These are phyloP conservation scores for Rhizodiscina lignyota DNA, from an alignment of 495 filamentous ascomycete genomes.

Conservation along the genomic window DNA sequence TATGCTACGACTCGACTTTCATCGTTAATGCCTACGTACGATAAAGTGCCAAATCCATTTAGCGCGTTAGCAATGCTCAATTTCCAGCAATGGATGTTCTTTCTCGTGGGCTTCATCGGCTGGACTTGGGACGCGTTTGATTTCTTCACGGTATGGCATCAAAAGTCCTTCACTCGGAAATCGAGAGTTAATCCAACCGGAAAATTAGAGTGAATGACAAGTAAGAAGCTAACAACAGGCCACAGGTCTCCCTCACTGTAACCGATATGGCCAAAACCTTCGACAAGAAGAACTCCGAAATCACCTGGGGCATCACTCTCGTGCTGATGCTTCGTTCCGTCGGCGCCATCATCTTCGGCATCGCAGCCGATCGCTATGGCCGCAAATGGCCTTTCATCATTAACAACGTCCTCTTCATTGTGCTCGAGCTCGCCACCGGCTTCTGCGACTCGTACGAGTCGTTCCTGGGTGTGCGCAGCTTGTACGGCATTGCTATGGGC, in stretches of 20 bases:
- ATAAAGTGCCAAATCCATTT: conserved; percentile 66
- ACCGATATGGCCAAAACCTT: conserved; percentile 50
- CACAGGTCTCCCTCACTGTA: conserved; percentile 63
- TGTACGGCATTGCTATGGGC: conserved; percentile 86
- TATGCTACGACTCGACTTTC: conserved; percentile 59
- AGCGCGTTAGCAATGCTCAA: conserved; percentile 47
- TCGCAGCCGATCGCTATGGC: conserved; percentile 68
- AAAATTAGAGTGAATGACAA: too few relatives aligned
- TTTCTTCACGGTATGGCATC: conserved; percentile 89
- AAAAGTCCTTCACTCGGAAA: too few relatives aligned
- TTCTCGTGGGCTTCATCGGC: conserved; percentile 33
- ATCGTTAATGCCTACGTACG: conserved; percentile 60
- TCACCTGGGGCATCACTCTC: conserved; percentile 82
- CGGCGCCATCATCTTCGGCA: conserved; percentile 57
- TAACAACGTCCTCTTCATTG: conserved; percentile 69
- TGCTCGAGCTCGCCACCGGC: conserved; percentile 63
- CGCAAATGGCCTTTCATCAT: conserved; percentile 80
- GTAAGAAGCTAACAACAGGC: too few relatives aligned
- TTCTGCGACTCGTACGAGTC: conserved; percentile 63
- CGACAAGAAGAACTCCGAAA: conserved; percentile 49
- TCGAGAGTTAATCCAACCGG: too few relatives aligned
- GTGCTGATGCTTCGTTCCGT: conserved; percentile 68
- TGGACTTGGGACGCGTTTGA: conserved; percentile 78
- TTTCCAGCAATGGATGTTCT: conserved; percentile 71
- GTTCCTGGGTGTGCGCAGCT: conserved; percentile 63